These are phyloP conservation scores for Rossbeevera mucosa DNA, from an alignment of 768 basidiomycete genomes.

Conservation along the genomic window DNA sequence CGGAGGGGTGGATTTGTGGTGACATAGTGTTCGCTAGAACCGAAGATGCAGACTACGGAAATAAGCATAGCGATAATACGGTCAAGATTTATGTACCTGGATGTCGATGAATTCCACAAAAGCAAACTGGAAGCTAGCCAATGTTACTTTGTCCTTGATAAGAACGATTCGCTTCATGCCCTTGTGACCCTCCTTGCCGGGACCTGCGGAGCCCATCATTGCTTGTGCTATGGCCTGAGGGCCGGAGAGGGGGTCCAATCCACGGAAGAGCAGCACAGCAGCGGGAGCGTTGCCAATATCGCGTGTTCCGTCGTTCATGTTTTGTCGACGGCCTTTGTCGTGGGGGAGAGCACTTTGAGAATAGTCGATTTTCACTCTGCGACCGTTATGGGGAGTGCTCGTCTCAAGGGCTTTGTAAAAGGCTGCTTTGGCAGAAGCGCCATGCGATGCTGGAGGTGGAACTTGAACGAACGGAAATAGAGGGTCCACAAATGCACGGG, in stretches of 20 bases:
- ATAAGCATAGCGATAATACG: constrained; percentile 8
- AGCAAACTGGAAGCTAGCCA: constrained; percentile 88
- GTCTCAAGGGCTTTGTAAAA: constrained; percentile 75
- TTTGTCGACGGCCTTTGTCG: constrained; percentile 60
- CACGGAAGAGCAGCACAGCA: constrained; percentile 83
- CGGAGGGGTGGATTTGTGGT: constrained; percentile 81
- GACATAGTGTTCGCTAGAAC: constrained; percentile 87
- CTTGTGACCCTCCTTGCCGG: constrained; percentile 70
- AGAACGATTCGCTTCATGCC: constrained; percentile 86
- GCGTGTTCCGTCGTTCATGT: constrained; percentile 87
- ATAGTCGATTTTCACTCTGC: constrained; percentile 93
- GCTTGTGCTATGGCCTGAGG: constrained; percentile 85
- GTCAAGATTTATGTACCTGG: constrained; percentile 46
- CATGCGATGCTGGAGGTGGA: constrained; percentile 87
- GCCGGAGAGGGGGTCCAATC: constrained; percentile 82
- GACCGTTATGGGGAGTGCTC: constrained; percentile 68
- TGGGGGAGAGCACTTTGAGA: constrained; percentile 79
- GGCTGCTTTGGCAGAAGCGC: constrained; percentile 65
- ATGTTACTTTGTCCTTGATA: constrained; percentile 83
- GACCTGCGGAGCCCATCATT: constrained; percentile 78
- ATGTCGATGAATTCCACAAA: constrained; percentile 90
- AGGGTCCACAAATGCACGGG: constrained; percentile 86
- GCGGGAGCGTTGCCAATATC: constrained; percentile 88
- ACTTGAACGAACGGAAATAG: constrained; percentile 89
- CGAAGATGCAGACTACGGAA: constrained; percentile 66